phyloP scores from a whole-genome alignment of 2,329 filamentous ascomycete genomes.

The Didymella sp. region DNA sequence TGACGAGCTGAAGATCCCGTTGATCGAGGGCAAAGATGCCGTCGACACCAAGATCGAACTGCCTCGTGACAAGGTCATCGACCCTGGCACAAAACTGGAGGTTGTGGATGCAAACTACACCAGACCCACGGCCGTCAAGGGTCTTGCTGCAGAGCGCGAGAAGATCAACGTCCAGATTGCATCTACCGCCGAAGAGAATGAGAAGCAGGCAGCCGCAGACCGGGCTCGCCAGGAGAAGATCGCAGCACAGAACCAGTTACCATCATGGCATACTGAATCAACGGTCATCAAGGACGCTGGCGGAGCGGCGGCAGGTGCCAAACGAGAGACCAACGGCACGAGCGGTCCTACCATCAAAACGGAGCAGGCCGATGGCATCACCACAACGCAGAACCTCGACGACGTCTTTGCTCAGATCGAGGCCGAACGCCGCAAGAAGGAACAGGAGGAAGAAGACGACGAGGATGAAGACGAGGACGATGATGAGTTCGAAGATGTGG shows the following conservation, averaged over 20 bases:
- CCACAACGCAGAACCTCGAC: conserved; percentile 64
- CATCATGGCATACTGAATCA: conserved; percentile 74
- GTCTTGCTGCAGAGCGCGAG: conserved; percentile 69
- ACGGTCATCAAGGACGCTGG: conserved; percentile 62
- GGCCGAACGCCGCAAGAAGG: conserved; percentile 60
- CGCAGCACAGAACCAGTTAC: conserved; percentile 72
- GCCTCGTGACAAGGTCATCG: conserved; percentile 67
- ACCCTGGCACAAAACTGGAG: conserved; percentile 68
- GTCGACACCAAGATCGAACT: conserved; percentile 69
- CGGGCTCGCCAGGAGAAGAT: conserved; percentile 69
- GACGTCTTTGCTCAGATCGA: conserved; percentile 72
- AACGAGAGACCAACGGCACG: conserved; percentile 49
- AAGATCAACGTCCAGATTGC: conserved; percentile 75
- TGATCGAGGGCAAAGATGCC: conserved; percentile 74
- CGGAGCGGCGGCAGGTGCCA: conserved; percentile 44
- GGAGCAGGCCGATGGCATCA: conserved; percentile 59
- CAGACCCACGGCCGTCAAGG: conserved; percentile 72
- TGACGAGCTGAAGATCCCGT: conserved; percentile 75
- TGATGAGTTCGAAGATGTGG: conserved; percentile 51
- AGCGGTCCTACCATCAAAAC: conserved; percentile 47
- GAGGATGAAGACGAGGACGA: conserved; percentile 58
- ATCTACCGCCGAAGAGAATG: conserved; percentile 68
- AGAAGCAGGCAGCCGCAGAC: conserved; percentile 71
- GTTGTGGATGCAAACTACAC: conserved; percentile 62
- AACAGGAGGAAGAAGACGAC: conserved; percentile 46